Evolutionary conservation across 176 grass and related monocot species (phyloP).

Genomic region (Cenchrus americanus): DNA sequence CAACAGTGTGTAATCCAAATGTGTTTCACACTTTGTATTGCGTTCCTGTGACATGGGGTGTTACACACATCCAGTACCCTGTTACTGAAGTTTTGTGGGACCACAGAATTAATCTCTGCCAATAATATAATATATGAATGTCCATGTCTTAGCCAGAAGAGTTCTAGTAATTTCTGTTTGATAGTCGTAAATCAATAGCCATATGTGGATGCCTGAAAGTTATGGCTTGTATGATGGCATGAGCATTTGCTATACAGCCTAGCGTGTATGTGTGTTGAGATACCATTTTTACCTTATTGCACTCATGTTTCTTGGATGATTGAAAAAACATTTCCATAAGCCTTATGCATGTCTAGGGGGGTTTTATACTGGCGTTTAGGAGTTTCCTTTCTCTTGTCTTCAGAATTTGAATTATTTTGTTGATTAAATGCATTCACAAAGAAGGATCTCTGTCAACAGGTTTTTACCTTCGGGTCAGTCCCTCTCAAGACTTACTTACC

Average conservation of each 20-base stretch:
- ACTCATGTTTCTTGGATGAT: no score
- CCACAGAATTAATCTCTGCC: neutral
- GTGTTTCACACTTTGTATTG: neutral
- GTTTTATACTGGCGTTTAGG: no score
- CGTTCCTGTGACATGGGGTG: neutral
- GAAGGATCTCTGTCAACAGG: constrained; percentile 40
- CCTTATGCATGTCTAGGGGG: no score
- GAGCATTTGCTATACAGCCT: no score
- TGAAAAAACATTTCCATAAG: no score
- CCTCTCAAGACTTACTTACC: constrained; percentile 98
- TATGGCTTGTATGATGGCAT: no score
- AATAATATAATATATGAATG: neutral
- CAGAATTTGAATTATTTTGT: neutral
- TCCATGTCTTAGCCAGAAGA: neutral
- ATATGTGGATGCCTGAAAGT: no score
- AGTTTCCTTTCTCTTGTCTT: neutral
- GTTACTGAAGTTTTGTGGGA: constrained; percentile 5
- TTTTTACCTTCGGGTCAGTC: constrained; percentile 93
- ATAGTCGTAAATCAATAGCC: neutral
- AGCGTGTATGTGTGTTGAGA: no score
- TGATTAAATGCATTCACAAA: neutral
- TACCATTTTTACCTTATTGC: no score
- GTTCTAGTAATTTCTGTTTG: constrained; percentile 10
- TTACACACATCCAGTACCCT: neutral
- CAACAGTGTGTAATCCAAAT: neutral